These are phyloP conservation scores for Ceriops zippeliana DNA, from an alignment of 345 rosid genomes.

Conservation along the genomic window DNA sequence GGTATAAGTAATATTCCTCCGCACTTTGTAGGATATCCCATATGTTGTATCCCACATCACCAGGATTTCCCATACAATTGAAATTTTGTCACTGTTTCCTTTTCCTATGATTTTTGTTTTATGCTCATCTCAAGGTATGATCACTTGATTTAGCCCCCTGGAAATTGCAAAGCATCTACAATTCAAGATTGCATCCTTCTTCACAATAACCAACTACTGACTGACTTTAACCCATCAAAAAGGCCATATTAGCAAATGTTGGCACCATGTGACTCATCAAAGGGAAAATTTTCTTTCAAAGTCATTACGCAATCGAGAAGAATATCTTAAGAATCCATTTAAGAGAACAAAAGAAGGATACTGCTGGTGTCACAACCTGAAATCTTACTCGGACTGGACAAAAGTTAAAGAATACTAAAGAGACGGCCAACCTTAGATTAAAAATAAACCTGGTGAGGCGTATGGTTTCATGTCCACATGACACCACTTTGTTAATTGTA, in stretches of 20 bases:
- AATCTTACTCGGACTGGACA: slow-evolving; percentile 13
- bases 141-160: no score
- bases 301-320: slow-evolving; percentile 9
- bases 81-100: not conserved
- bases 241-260: not conserved
- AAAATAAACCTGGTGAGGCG: not conserved
- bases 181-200: no score
- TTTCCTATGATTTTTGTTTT: not conserved
- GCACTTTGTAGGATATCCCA: not conserved
- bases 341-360: slow-evolving; percentile 11
- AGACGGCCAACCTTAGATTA: slow-evolving; percentile 2
- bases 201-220: no score
- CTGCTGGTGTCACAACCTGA: slow-evolving; percentile 18
- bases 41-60: not conserved
- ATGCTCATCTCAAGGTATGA: not conserved
- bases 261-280: not conserved
- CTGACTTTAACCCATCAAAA: no score
- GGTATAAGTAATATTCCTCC: not conserved
- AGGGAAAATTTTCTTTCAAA: not conserved
- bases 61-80: not conserved
- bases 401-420: not conserved
- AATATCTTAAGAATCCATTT: not conserved
- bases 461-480: no score
- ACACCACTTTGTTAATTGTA: not conserved
- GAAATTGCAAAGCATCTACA: no score